These are phyloP conservation scores for Stromatinia cepivora DNA, from an alignment of 2,329 filamentous ascomycete species.

Conservation along the genomic window DNA sequence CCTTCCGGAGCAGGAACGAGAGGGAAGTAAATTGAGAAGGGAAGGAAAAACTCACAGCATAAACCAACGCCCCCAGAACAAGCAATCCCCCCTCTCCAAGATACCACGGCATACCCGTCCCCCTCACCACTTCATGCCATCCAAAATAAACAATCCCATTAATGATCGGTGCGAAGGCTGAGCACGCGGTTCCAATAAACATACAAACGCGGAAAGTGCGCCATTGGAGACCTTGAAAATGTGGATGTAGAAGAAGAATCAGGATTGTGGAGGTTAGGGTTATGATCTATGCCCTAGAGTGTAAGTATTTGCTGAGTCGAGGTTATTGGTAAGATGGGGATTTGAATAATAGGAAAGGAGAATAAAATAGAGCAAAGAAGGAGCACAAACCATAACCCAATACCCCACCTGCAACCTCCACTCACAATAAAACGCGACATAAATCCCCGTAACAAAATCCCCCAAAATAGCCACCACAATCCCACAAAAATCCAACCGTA, in stretches of 20 bases:
- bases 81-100: constrained; percentile 28
- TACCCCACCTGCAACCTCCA: constrained; percentile 4
- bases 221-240: constrained; percentile 16
- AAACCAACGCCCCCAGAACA: constrained; percentile 19
- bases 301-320: neutral
- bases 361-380: neutral
- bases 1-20: neutral
- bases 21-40: neutral
- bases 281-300: neutral
- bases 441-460: constrained; percentile 16
- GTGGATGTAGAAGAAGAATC: constrained; percentile 12
- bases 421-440: constrained; percentile 23
- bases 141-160: constrained; percentile 22
- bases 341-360: neutral
- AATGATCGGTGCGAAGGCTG: constrained; percentile 18
- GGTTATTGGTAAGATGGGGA: neutral
- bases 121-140: constrained; percentile 1
- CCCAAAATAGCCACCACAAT: constrained; percentile 21
- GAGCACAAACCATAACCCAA: constrained; percentile 18
- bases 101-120: constrained; percentile 30
- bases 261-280: neutral
- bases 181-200: constrained; percentile 15
- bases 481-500: constrained; percentile 21
- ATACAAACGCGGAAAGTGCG: constrained; percentile 14
- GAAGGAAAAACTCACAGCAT: constrained; percentile 21